Conservation (phyloP, 441 rosid genomes). For the Corymbia calophylla region DNA sequence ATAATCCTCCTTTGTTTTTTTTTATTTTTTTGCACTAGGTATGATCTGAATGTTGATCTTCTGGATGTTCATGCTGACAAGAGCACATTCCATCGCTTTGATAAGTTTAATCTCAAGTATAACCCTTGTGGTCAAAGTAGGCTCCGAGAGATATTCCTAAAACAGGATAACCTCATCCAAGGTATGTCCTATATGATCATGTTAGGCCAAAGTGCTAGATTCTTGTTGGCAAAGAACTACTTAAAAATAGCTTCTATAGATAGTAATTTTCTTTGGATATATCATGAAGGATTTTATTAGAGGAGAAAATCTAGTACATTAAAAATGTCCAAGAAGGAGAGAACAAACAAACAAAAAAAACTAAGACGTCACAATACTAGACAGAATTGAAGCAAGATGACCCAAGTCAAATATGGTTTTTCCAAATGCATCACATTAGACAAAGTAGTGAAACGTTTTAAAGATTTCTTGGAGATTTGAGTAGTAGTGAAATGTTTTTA, state of each 20-base stretch:
- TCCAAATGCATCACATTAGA: background rate
- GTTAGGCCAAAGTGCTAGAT: background rate
- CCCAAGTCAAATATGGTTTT: background rate
- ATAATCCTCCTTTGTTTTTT: background rate
- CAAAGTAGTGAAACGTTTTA: background rate
- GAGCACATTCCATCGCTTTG: constrained; percentile 99
- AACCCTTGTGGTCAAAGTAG: constrained; percentile 99
- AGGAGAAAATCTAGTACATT: background rate
- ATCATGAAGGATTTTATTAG: background rate
- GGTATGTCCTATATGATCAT: constrained; percentile 26
- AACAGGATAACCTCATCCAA: constrained; percentile 99
- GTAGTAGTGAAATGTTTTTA: background rate
- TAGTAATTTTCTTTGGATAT: background rate
- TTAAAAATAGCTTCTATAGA: background rate
- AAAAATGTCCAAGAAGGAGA: background rate
- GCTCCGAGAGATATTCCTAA: constrained; percentile 98
- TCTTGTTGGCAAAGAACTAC: background rate
- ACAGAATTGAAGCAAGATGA: background rate
- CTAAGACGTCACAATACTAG: background rate
- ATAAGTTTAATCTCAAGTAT: constrained; percentile 96
- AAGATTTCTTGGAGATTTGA: background rate
- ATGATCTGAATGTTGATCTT: constrained; percentile 96
- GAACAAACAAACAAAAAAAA: background rate
- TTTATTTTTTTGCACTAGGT: constrained; percentile 32
- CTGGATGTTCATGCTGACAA: constrained; percentile 99